Evolutionary conservation across 2,329 filamentous ascomycete species (phyloP).

Genomic region (Celoporthe dispersa): DNA sequence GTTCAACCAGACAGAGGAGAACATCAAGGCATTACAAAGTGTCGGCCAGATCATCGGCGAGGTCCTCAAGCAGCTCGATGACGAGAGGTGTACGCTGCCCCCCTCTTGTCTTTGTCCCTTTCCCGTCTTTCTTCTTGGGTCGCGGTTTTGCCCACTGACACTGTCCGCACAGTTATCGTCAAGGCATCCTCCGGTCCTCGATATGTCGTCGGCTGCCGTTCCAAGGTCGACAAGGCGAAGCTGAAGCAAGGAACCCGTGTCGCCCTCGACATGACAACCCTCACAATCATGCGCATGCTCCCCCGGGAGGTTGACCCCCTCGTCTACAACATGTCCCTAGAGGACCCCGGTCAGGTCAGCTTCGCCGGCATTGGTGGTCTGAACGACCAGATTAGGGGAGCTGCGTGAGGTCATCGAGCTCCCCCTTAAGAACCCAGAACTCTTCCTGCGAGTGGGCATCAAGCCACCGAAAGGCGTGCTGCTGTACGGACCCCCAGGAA

Average conservation of each 20-base stretch:
- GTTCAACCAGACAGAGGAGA: conserved; percentile 96
- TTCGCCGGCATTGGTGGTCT: conserved; percentile 97
- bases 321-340: conserved; percentile 99
- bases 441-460: conserved; percentile 96
- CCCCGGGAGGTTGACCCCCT: conserved; percentile 97
- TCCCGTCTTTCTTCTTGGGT: conserved; percentile 23
- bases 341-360: conserved; percentile 96
- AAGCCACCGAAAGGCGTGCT: conserved; percentile 98
- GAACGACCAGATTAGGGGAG: conserved; percentile 98
- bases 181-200: conserved; percentile 96
- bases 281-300: conserved; percentile 99
- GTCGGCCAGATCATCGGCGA: conserved; percentile 99
- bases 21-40: conserved; percentile 98
- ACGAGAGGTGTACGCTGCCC: conserved; percentile 84
- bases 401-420: conserved; percentile 96
- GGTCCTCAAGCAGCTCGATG: conserved; percentile 97
- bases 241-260: conserved; percentile 98
- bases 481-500: conserved; percentile 94
- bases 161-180: conserved; percentile 75
- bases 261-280: conserved; percentile 97
- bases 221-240: conserved; percentile 96
- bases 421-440: conserved; percentile 96
- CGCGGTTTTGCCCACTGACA: conserved; percentile 25
- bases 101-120: background rate
- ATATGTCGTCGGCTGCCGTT: conserved; percentile 97